Conservation (phyloP, 2,329 filamentous ascomycete genomes). For the Fusarium sp. region DNA sequence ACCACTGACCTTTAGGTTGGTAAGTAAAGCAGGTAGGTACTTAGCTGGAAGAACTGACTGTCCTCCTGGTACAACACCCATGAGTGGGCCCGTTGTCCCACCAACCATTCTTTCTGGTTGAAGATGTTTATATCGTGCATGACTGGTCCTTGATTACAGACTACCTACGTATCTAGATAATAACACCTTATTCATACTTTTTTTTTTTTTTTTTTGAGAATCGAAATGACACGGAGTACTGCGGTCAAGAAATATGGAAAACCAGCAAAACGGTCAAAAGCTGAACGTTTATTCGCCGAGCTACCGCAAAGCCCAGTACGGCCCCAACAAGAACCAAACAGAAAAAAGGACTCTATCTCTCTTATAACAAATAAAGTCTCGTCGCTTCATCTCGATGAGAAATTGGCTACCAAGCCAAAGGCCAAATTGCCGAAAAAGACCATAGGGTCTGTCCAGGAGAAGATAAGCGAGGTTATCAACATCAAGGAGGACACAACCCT, state of each 20-base stretch:
- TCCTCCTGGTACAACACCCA: neutral
- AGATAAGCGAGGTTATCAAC: slow-evolving; percentile 7
- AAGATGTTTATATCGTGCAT: neutral
- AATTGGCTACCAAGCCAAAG: slow-evolving; percentile 15
- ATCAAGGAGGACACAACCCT: slow-evolving; percentile 2
- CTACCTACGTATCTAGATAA: neutral
- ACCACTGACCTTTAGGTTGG: neutral
- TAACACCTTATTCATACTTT: neutral
- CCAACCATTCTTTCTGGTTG: slow-evolving; percentile 29
- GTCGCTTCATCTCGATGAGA: slow-evolving; percentile 43
- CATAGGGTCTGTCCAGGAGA: slow-evolving; percentile 4
- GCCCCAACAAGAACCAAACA: slow-evolving; percentile 26
- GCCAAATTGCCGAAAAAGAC: slow-evolving; percentile 23
- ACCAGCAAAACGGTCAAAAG: slow-evolving; percentile 56
- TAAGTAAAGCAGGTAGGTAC: neutral
- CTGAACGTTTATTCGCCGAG: slow-evolving; percentile 61
- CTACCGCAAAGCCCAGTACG: slow-evolving; percentile 61
- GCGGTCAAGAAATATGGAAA: slow-evolving; percentile 63
- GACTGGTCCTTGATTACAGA: neutral
- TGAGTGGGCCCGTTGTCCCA: slow-evolving; percentile 33
- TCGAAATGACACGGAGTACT: slow-evolving; percentile 56
- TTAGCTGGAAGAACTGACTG: neutral
- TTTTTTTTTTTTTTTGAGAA: slow-evolving; percentile 9
- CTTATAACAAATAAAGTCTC: slow-evolving; percentile 50
- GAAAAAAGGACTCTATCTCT: slow-evolving; percentile 42